phyloP scores from a whole-genome alignment of 495 filamentous ascomycete genomes.

The Glarea lozoyensis region DNA sequence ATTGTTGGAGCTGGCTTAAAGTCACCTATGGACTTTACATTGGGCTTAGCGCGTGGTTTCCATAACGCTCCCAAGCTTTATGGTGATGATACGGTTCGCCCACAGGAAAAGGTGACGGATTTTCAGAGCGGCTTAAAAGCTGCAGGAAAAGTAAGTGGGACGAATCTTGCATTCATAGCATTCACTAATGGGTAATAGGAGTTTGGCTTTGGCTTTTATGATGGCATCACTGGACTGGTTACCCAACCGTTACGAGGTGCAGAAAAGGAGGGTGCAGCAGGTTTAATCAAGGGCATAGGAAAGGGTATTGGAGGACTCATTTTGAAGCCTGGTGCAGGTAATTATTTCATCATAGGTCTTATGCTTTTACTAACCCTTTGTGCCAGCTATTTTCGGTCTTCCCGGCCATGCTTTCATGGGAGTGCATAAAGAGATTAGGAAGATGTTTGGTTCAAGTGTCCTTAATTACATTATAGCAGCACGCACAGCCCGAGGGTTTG shows the following conservation, averaged over 20 bases:
- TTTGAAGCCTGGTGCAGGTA: constrained; percentile 62
- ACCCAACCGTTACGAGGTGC: constrained; percentile 61
- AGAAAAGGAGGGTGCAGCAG: constrained; percentile 56
- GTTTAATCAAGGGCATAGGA: constrained; percentile 66
- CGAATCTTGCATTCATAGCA: background rate
- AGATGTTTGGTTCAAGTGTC: constrained; percentile 50
- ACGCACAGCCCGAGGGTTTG: constrained; percentile 61
- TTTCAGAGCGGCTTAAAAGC: constrained; percentile 57
- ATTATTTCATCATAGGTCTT: constrained; percentile 11
- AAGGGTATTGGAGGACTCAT: constrained; percentile 66
- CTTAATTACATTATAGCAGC: constrained; percentile 65
- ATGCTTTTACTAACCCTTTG: no score
- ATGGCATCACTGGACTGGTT: constrained; percentile 63
- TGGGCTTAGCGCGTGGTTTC: constrained; percentile 73
- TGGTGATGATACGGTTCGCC: constrained; percentile 63
- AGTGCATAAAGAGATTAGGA: constrained; percentile 63
- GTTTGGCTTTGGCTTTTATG: constrained; percentile 57
- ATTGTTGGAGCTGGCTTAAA: constrained; percentile 64
- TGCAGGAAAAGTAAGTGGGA: constrained; percentile 40
- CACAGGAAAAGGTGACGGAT: constrained; percentile 60
- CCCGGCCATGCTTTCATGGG: constrained; percentile 70
- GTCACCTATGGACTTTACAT: constrained; percentile 71
- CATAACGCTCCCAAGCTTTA: constrained; percentile 78
- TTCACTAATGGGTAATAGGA: constrained; percentile 30
- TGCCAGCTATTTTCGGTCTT: constrained; percentile 47